phyloP scores from a whole-genome alignment of 306 rosid species.

The Purshia tridentata region DNA sequence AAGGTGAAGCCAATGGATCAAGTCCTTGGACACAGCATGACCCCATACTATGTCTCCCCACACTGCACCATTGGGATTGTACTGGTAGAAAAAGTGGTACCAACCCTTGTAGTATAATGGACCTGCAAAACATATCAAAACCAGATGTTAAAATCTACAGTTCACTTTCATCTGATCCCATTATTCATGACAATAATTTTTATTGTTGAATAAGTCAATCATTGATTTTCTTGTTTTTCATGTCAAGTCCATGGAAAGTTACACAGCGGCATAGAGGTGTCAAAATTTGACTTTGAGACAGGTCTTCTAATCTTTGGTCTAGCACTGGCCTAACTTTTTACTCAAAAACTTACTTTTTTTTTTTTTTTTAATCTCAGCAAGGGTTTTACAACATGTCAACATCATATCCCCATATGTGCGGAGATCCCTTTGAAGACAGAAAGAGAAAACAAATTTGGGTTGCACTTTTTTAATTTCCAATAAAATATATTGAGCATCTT shows the following conservation, averaged over 20 bases:
- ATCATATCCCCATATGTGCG: too few relatives aligned
- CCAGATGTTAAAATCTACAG: background rate
- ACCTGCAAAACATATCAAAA: constrained; percentile 41
- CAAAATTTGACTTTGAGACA: background rate
- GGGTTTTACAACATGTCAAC: too few relatives aligned
- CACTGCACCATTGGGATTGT: constrained; percentile 75
- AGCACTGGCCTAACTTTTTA: too few relatives aligned
- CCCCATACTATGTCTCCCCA: constrained; percentile 96
- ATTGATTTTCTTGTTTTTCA: background rate
- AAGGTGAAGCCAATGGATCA: constrained; percentile 87
- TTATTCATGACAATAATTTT: background rate
- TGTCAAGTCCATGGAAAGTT: background rate
- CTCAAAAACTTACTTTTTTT: too few relatives aligned
- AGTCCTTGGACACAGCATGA: constrained; percentile 78
- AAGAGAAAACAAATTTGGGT: too few relatives aligned
- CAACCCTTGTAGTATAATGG: constrained; percentile 84
- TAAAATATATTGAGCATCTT: too few relatives aligned
- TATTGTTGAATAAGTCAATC: background rate
- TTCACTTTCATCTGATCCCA: background rate
- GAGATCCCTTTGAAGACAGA: too few relatives aligned
- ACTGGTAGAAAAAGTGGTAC: constrained; percentile 93
- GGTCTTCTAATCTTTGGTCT: too few relatives aligned
- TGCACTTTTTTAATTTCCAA: too few relatives aligned
- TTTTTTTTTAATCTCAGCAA: too few relatives aligned
- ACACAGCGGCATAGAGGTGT: background rate